These are phyloP conservation scores for Lagerstroemia speciosa DNA, from an alignment of 345 rosid species.

Conservation along the genomic window DNA sequence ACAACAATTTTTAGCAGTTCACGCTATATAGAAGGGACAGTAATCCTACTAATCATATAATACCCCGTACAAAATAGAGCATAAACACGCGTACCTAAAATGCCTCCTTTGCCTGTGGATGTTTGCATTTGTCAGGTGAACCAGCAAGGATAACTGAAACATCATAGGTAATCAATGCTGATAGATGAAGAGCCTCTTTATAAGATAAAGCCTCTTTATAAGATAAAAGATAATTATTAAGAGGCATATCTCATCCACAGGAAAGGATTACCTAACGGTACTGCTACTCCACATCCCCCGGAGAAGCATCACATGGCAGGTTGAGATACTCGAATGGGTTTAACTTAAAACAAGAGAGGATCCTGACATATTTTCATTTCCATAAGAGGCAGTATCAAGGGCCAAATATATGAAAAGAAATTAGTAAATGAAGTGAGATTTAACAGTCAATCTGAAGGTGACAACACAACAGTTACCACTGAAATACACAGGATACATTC, in stretches of 20 bases:
- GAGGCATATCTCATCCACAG: neutral
- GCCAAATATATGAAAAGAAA: neutral
- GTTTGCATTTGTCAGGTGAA: conserved; percentile 99
- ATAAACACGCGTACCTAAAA: conserved; percentile 51
- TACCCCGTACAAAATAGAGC: neutral
- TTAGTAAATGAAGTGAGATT: neutral
- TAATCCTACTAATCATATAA: neutral
- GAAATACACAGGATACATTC: neutral
- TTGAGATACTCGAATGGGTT: conserved; percentile 88
- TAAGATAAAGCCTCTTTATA: neutral
- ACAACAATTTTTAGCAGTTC: no score
- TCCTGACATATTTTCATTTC: conserved; percentile 38
- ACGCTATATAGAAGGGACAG: neutral
- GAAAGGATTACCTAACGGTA: conserved; percentile 69
- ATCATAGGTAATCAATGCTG: conserved; percentile 11
- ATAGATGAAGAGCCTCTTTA: neutral
- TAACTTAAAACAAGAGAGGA: conserved; percentile 93
- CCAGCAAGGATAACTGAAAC: conserved; percentile 75
- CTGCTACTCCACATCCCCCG: conserved; percentile 70
- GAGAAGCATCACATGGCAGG: conserved; percentile 61
- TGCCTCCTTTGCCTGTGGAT: conserved; percentile 96
- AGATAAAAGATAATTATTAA: neutral
- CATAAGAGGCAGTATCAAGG: neutral
- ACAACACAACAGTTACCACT: neutral
- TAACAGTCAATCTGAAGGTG: neutral